A percentile compares a stretch with the other conserved stretches of the same genome.
Evolutionary conservation across 2,329 filamentous ascomycete species (phyloP).

Genomic region (Penicillium hordei): DNA sequence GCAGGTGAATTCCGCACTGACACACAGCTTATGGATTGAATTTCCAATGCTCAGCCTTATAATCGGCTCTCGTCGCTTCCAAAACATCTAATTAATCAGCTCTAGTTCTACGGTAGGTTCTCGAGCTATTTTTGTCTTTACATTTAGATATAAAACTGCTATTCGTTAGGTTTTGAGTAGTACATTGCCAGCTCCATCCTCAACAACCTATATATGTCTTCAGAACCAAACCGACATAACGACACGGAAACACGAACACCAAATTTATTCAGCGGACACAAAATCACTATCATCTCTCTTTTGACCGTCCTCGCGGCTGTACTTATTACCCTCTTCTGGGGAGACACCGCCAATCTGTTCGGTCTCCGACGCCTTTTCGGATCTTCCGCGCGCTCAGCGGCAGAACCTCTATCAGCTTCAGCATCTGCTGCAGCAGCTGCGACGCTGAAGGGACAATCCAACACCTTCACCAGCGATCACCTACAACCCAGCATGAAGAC

Average conservation of each 20-base stretch:
- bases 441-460: not conserved
- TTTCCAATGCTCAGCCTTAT: slow-evolving; percentile 19
- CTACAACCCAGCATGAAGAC: slow-evolving; percentile 36
- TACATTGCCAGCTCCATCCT: not conserved
- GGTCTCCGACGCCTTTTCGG: slow-evolving; percentile 26
- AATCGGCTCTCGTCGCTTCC: slow-evolving; percentile 15
- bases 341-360: slow-evolving; percentile 31
- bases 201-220: slow-evolving; percentile 25
- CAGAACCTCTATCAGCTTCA: slow-evolving; percentile 4
- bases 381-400: slow-evolving; percentile 12
- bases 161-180: not conserved
- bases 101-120: not conserved
- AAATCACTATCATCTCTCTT: slow-evolving; percentile 19
- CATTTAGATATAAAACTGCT: not conserved
- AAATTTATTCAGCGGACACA: slow-evolving; percentile 1
- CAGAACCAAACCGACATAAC: slow-evolving; percentile 10
- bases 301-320: slow-evolving; percentile 23
- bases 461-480: not conserved
- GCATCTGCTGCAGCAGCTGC: slow-evolving; percentile 1
- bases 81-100: slow-evolving; percentile 5
- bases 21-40: slow-evolving; percentile 12
- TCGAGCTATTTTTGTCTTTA: not conserved
- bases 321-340: slow-evolving; percentile 19
- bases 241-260: not conserved
- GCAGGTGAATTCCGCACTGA: slow-evolving; percentile 29